Evolutionary conservation across 495 filamentous ascomycete genomes (phyloP), one percentile per base, ranked within the genome.

Genomic region (Parmelia sp.): DNA sequence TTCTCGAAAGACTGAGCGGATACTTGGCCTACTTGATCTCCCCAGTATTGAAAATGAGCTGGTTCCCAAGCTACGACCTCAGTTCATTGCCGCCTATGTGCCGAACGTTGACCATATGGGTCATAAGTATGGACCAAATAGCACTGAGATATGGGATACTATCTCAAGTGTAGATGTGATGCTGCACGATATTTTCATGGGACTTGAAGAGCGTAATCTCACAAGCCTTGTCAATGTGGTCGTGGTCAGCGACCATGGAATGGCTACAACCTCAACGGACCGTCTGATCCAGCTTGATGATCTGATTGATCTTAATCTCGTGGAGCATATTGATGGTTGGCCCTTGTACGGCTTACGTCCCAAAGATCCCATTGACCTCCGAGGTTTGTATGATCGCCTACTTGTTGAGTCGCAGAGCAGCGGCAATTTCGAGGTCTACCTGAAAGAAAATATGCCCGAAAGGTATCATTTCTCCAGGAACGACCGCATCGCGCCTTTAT

Each of bases 231-330:
- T 97, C 70, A 99, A 99, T 67, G 82, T 99, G n/a, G 85, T 99
- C 40, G 83, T 99, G n/a, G 92, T 99, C 21, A 96, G 91, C 15
- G 94, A 99, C 74, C 94, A 99, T 70, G 94, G 94, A 27, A 99
- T 99, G 94, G 93, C 93, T 6, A 93, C 90, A 2, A 97, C 94
- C 0, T 87, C 90, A 42, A 84, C 81, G 0, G 80, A 85, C 23
- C 85, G 93, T n/a, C 77, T 96, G 45, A 83, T 99, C 31, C 94
- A 97, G 72, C 77, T 97, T n/a, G 94, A 99, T 66, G 91, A 97
- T 71, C 70, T 96, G 4, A 81, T 97, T 37, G 89, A 96, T 68
- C 76, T 88, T 0, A 73, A 74, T 53, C 80, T 88, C 59, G 84
- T 96, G 29, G 87, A 87, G 63, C 91, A 92, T 68, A 88, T 88